Base-by-base conservation (phyloP, 306 rosid species). In the Dalbergia oliveri region DNA sequence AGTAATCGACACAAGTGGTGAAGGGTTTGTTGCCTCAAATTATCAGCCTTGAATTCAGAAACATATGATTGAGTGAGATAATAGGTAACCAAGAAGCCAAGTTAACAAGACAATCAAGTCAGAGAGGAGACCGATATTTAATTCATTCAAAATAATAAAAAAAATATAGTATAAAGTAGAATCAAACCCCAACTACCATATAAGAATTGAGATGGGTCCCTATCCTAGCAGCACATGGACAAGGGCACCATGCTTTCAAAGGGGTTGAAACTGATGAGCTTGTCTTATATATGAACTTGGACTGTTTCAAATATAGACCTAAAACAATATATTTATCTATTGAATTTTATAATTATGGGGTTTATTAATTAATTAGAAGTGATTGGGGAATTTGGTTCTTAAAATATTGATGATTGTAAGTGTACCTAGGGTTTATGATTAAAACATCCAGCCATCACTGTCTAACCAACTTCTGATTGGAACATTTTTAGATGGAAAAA, bases 11-110 rank as follows among this genome's bases (percentile, higher is more conserved):
- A 88, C 66, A 96, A 11, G n/a, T 91, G 99, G 53, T 96, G 97
- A 74, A 96, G 94, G 0, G 89, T 93, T 44, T 91, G 97, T 11
- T 93, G 97, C 76, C 99, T 90, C 89, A 96, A 86, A 69, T 93
- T 89, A 79, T 96, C 98, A 41, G 94, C 99, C 99, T 95, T 56
- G 21, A 77, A 77, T 81, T 73, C n/a, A 67, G 1, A 77, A 57
- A 60, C 35, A 79, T 37, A 1, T 47, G 14, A 72, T 59, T 43
- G 54, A 70, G 41, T 41, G 31, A 37, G 5, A 2, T 26, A 61
- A 39, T 64, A 8, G 50, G 8, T 51, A 16, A 41, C 74, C 18
- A 2, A 49, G 4, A 68, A 54, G 26, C 62, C 15, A 34, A 59
- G n/a, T 19, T 34, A 43, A 66, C 23, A 41, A 66, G 62, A 12